A percentile compares a stretch with the other conserved stretches of the same genome.
phyloP scores from a whole-genome alignment of 176 grass and related monocot species.

The Oropetium thomaeum region DNA sequence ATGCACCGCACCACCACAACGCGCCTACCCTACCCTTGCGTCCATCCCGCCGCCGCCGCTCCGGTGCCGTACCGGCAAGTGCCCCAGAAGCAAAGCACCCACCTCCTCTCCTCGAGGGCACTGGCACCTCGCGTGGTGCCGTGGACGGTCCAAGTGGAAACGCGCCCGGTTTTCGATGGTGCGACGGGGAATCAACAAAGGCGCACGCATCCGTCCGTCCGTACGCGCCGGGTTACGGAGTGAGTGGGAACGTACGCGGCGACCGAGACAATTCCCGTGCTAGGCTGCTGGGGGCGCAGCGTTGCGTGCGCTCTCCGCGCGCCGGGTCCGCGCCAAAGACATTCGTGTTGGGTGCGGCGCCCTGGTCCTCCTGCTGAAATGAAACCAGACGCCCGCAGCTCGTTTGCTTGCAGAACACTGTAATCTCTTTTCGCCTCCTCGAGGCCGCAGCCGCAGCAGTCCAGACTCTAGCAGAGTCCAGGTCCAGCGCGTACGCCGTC shows the following conservation, averaged over 20 bases:
- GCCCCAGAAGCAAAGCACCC: not conserved
- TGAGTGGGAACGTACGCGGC: not conserved
- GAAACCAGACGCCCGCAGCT: not conserved
- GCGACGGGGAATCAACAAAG: no score
- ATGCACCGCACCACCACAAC: not conserved
- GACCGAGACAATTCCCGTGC: not conserved
- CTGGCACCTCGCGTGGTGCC: no score
- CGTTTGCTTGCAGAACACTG: not conserved
- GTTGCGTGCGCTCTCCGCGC: not conserved
- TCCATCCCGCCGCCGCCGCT: no score
- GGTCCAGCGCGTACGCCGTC: no score
- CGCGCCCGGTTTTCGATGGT: no score
- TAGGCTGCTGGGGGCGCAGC: no score
- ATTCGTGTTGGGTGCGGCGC: not conserved
- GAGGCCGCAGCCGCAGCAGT: not conserved
- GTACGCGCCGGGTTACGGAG: not conserved
- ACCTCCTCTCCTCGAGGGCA: no score
- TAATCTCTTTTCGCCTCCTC: no score
- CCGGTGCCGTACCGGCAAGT: constrained; percentile 13
- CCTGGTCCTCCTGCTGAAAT: not conserved
- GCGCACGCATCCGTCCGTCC: constrained; percentile 13
- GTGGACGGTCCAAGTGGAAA: no score
- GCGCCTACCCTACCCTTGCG: no score
- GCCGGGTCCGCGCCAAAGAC: not conserved
- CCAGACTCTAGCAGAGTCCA: no score